Evolutionary conservation across 345 rosid species (phyloP).

Genomic region (Acer campestre): DNA sequence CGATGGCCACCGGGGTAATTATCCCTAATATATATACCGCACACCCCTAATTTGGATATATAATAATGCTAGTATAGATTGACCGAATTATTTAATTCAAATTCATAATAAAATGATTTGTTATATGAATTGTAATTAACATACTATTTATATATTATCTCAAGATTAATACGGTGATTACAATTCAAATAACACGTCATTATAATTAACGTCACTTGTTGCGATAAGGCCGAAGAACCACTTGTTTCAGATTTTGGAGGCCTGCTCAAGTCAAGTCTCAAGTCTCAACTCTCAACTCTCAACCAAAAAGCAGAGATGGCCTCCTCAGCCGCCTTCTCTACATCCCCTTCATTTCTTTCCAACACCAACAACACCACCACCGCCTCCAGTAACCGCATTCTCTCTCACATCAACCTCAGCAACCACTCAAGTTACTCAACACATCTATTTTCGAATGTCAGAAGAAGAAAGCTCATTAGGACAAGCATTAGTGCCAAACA

Average conservation of each 20-base stretch:
- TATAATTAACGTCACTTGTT: too few relatives aligned
- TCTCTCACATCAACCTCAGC: neutral
- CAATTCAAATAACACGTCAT: too few relatives aligned
- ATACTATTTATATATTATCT: too few relatives aligned
- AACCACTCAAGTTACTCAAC: constrained; percentile 16
- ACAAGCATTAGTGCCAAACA: constrained; percentile 36
- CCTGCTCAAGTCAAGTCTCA: neutral
- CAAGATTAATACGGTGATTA: too few relatives aligned
- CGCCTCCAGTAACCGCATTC: neutral
- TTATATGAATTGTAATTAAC: too few relatives aligned
- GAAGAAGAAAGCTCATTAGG: constrained; percentile 19
- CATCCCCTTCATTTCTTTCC: constrained; percentile 25
- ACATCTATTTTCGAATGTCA: constrained; percentile 12
- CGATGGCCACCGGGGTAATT: too few relatives aligned
- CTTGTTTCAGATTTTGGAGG: neutral
- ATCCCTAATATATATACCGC: too few relatives aligned
- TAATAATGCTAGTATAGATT: too few relatives aligned
- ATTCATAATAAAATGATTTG: too few relatives aligned
- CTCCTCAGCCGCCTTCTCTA: constrained; percentile 27
- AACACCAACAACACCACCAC: neutral
- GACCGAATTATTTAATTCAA: too few relatives aligned
- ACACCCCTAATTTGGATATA: too few relatives aligned
- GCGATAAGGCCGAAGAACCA: neutral
- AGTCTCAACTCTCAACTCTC: too few relatives aligned
- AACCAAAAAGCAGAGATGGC: constrained; percentile 24